A percentile compares a stretch with the other conserved stretches of the same genome.
phyloP scores from a whole-genome alignment of 352 stramenopile genomes.

The Phytophthora citricola region DNA sequence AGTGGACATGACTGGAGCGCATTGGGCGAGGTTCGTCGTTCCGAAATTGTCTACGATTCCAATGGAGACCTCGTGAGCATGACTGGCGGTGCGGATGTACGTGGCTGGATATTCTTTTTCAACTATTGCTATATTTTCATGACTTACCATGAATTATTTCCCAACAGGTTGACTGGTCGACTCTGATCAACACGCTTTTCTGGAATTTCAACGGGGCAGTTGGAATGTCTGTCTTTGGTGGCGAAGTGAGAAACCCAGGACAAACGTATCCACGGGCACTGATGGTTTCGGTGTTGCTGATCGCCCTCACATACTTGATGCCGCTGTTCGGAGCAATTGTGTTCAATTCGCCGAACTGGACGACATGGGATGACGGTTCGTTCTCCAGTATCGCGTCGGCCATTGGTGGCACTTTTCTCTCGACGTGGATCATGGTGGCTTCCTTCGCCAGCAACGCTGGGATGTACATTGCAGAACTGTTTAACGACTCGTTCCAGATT shows the following conservation, averaged over 20 bases:
- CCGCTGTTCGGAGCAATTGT: conserved; percentile 87
- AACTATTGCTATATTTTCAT: not conserved
- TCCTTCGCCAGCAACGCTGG: conserved; percentile 91
- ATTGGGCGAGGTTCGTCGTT: conserved; percentile 45
- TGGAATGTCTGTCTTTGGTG: conserved; percentile 86
- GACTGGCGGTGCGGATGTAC: conserved; percentile 35
- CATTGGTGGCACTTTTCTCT: conserved; percentile 87
- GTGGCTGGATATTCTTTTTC: not conserved
- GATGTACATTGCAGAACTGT: conserved; percentile 94
- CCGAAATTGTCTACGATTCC: conserved; percentile 41
- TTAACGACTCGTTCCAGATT: conserved; percentile 91
- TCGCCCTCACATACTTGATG: conserved; percentile 88
- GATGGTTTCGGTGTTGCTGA: conserved; percentile 79
- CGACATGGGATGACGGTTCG: conserved; percentile 91
- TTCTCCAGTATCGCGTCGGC: conserved; percentile 90
- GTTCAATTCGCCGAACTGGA: conserved; percentile 67
- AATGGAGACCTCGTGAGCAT: conserved; percentile 51
- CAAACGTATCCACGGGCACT: conserved; percentile 88
- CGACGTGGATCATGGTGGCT: conserved; percentile 90
- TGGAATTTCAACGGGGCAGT: conserved; percentile 97
- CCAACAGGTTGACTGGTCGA: conserved; percentile 46
- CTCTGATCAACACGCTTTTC: conserved; percentile 95
- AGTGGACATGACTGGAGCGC: conserved; percentile 43
- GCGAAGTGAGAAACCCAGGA: conserved; percentile 85
- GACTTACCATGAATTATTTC: conserved; percentile 3